A percentile compares a stretch with the other conserved stretches of the same genome.
Conservation (phyloP, 106 monocot species). For the Chionographis japonica region DNA sequence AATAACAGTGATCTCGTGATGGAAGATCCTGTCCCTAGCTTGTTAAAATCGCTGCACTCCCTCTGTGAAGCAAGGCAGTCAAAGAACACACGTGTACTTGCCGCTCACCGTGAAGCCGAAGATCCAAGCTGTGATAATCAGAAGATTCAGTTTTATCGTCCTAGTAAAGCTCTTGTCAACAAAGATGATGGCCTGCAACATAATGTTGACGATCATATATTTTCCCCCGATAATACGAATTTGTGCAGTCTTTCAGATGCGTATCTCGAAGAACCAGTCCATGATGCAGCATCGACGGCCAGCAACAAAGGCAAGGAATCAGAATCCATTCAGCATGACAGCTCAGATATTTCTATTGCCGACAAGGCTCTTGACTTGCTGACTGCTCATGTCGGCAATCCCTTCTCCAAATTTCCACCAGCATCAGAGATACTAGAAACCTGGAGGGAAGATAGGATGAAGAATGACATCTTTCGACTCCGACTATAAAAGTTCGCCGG, state of each 20-base stretch:
- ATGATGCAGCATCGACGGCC: background rate
- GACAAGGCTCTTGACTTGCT: constrained; percentile 36
- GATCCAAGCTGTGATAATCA: background rate
- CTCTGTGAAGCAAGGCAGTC: constrained; percentile 14
- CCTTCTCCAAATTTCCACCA: constrained; percentile 43
- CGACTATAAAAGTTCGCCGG: background rate
- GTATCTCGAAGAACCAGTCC: background rate
- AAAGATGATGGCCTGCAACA: background rate
- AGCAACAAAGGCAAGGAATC: background rate
- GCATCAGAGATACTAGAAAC: constrained; percentile 62
- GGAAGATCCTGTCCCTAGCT: constrained; percentile 53
- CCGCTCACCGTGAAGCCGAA: background rate
- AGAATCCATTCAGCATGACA: background rate
- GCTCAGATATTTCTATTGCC: constrained; percentile 14
- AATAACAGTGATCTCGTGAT: constrained; percentile 22
- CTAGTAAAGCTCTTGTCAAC: background rate
- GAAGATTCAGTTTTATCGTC: background rate
- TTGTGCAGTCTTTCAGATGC: background rate
- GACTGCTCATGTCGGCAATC: constrained; percentile 10
- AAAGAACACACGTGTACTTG: background rate
- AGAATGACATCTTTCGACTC: constrained; percentile 33
- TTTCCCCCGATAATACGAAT: no score
- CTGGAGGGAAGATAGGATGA: constrained; percentile 66
- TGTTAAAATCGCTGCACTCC: constrained; percentile 48
- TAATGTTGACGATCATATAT: background rate